Conservation (phyloP, 2,329 filamentous ascomycete genomes). For the Aspergillus unguis region DNA sequence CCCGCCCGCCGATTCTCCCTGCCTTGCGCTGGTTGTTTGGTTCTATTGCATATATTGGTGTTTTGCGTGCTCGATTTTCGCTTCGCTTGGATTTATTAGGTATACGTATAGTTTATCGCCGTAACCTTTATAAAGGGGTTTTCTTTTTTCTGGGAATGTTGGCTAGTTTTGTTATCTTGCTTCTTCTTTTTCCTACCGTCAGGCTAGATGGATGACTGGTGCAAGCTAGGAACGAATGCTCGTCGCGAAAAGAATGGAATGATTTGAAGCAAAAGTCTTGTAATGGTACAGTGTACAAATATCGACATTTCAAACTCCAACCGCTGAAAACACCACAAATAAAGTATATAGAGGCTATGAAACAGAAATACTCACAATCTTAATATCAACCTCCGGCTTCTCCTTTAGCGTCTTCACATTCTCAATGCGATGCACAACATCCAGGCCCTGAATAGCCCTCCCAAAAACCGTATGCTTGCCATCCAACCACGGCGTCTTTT, state of each 20-base stretch:
- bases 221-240: too few relatives aligned
- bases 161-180: too few relatives aligned
- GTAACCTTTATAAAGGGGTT: neutral
- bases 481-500: conserved; percentile 95
- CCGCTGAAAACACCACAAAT: too few relatives aligned
- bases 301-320: too few relatives aligned
- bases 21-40: neutral
- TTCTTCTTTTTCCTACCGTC: too few relatives aligned
- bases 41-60: conserved; percentile 20
- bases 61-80: conserved; percentile 11
- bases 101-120: conserved; percentile 6
- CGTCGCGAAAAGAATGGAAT: too few relatives aligned
- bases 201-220: too few relatives aligned
- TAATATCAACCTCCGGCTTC: conserved; percentile 95
- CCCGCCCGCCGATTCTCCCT: neutral
- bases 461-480: conserved; percentile 98
- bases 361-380: conserved; percentile 77
- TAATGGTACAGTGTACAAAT: too few relatives aligned
- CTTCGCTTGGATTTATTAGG: conserved; percentile 1
- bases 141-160: too few relatives aligned
- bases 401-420: conserved; percentile 83
- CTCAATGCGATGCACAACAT: conserved; percentile 95
- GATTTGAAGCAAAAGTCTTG: too few relatives aligned
- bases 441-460: conserved; percentile 80
- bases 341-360: conserved; percentile 16